Evolutionary conservation across 1,284 basidiomycete species (phyloP), one percentile per base, ranked within the genome.

Genomic region (Marasmius fiardii): DNA sequence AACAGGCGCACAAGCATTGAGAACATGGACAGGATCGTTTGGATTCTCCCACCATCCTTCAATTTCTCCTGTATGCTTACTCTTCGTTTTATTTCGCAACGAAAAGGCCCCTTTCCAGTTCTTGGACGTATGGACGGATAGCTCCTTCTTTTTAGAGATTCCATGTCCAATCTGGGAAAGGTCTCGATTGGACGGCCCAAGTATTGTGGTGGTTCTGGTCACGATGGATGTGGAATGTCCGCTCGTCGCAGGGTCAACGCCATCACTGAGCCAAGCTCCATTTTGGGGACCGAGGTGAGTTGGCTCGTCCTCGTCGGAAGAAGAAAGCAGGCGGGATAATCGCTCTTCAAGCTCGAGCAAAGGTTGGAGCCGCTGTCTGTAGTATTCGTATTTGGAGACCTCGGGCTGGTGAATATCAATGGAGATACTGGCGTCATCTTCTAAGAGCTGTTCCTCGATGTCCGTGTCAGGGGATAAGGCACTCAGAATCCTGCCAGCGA

Each of bases 11-110:
- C 81, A 87, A 16, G 79, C 76, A 63, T 85, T 75, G 24, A 92
- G 71, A 48, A 80, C 68, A 66, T 90, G 87, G 52, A 89, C 87
- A 31, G 88, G 89, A 67, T 92, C 89, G 20, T 82, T 77, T 37
- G 86, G 88, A 72, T 92, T 87, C 68, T 90, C 88, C 88, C 88
- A 91, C 88, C 88, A 90, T 16, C 86, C 86, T 63, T 81, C 79
- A 51, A 90, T 78, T 68, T 88, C 86, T 52, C 83, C 84, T 21
- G 82, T 78, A 64, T 85, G 80, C 31, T 79, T 77, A 60, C 78
- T 83, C 74, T 85, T 85, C 6, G 83, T 69, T 81, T 82, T 47
- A 80, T 77, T 61, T 69, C 80, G 52, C 80, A 88, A 72, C 31
- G 79, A 72, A 61, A 91, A 83, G 0, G 79, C 73, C 67, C 85